Evolutionary conservation across 768 basidiomycete species (phyloP), one percentile per base, ranked within the genome.

Genomic region (Mycena metata): DNA sequence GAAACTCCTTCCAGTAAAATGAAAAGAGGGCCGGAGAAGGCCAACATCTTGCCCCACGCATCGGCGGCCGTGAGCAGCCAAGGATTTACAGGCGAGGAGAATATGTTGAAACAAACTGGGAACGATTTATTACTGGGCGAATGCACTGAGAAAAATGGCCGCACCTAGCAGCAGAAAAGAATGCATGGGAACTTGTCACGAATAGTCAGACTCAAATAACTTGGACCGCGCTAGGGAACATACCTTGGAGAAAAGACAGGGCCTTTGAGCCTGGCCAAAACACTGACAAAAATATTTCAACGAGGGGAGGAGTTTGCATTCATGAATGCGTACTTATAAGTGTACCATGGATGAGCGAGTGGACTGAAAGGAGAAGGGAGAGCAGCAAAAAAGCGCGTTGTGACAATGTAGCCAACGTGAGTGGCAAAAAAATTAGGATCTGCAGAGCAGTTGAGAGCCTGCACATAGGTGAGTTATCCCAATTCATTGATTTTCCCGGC

Each of bases 1-100:
- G 94, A 95, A 64, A 96, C 82, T 42, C 93, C 92, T 76, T 96
- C 95, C 84, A 95, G 85, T 52, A 89, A 84, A 63, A 96, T 91
- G 78, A 95, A 95, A 47, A 91, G 78, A 2, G 94, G 94, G 3
- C 92, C 91, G 1, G 88, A 91, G 74, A 90, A 85, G 1, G 86
- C 88, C 67, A 96, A 81, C 42, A 89, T 81, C 26, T 83, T 86
- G 0, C 90, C 93, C 95, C 95, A 96, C 83, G 87, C 89, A 49
- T 84, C 82, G 11, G 89, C 86, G 17, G 89, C 86, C 15, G 81
- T 84, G 12, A 85, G 71, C 8, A 95, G 76, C 77, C 82, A 85
- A 10, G 91, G 88, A 67, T 87, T 84, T 24, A 87, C 85, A 26
- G 88, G 81, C 23, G 90, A 84, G 2, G 93, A 88, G 79, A 94